Evolutionary conservation across 257 asterid species (phyloP), one percentile per base, ranked within the genome.

Genomic region (Salvia hispanica): DNA sequence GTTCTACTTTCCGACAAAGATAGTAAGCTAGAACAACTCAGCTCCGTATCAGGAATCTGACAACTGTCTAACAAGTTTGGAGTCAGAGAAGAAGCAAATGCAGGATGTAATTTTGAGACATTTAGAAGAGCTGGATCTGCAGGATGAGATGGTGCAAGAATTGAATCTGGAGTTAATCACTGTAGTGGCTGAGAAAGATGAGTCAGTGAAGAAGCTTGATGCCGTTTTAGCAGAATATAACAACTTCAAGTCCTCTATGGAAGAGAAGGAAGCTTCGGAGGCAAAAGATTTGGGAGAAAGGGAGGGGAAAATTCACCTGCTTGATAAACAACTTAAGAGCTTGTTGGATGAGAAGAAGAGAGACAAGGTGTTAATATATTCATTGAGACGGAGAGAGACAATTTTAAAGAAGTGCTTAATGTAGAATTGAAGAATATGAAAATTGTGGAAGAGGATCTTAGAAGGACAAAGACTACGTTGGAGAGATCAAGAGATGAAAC

Each of bases 401-500:
- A 62, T 56, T 39, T 84, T 16, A 76, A 69, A 67, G 81, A 78
- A 70, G 74, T 18, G 71, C 44, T 89, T 85, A 69, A 75, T 6
- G 12, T 40, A 13, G 90, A 87, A 70, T 57, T 48, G 67, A 65
- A 69, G 14, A 87, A 80, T 5, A 76, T 76, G 67, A 75, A 76
- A 74, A 71, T 60, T 51, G 71, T 89, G 52, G 85, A 80, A 73
- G 67, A 68, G 60, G 88, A 83, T 65, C 81, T 87, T 44, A 68
- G 78, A 39, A 73, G 68, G 42, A 73, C 83, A 10, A 64, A 43
- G 36, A 83, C 42, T 70, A 71, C 72, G 59, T 65, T 84, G 62
- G 86, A 83, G 74, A 78, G 83, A 63, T 86, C 85, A 16, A 81
- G 77, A 77, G 51, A 66, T 45, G 95, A 85, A 74, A 85, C 82